Evolutionary conservation across 2,329 filamentous ascomycete genomes (phyloP).

Genomic region (Sporothrix schenckii): DNA sequence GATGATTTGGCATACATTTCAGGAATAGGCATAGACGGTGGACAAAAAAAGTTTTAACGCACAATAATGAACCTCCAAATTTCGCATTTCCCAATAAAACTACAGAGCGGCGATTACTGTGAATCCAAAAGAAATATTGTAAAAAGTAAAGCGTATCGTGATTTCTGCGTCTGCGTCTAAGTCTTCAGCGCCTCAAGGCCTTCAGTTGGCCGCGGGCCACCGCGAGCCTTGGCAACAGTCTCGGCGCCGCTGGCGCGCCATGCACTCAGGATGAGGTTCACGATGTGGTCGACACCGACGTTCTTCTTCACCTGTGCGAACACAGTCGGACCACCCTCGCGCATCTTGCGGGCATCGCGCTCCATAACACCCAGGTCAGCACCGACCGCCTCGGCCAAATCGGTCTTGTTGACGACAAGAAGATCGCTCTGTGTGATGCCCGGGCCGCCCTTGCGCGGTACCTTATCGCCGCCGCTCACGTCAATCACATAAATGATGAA

Average conservation of each 20-base stretch:
- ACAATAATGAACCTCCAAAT: slow-evolving; percentile 32
- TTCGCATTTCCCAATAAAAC: neutral
- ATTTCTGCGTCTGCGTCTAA: neutral
- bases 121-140: neutral
- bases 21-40: slow-evolving; percentile 14
- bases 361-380: slow-evolving; percentile 95
- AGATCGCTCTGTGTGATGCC: slow-evolving; percentile 96
- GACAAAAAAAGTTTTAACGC: slow-evolving; percentile 28
- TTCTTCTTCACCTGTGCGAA: slow-evolving; percentile 97
- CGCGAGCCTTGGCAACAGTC: slow-evolving; percentile 56
- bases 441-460: slow-evolving; percentile 91
- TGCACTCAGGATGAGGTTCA: slow-evolving; percentile 83
- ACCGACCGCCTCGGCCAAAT: slow-evolving; percentile 85
- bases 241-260: slow-evolving; percentile 90
- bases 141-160: neutral
- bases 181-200: slow-evolving; percentile 54
- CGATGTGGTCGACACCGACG: slow-evolving; percentile 81
- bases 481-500: slow-evolving; percentile 99
- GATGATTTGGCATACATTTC: neutral
- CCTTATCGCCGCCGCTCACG: slow-evolving; percentile 93
- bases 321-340: slow-evolving; percentile 91
- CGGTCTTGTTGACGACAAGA: slow-evolving; percentile 95
- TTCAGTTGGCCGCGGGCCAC: slow-evolving; percentile 61
- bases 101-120: neutral
- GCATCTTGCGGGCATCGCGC: slow-evolving; percentile 88